phyloP scores from a whole-genome alignment of 805 yeast genomes.

The Saccharomycopsis guyanensis region DNA sequence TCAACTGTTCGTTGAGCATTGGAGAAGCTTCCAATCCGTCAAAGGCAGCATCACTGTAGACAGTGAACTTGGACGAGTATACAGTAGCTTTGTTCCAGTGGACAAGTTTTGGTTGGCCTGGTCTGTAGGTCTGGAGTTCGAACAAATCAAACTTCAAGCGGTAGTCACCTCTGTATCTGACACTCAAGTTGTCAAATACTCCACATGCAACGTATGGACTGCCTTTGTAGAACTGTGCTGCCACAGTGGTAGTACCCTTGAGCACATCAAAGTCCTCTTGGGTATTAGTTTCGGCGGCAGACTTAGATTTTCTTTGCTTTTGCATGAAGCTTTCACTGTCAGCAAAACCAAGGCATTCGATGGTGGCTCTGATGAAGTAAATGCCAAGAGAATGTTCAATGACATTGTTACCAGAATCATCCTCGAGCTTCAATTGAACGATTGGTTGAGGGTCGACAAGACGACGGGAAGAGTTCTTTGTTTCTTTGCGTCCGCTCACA shows the following conservation, averaged over 20 bases:
- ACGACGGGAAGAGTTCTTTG: slow-evolving; percentile 19
- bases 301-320: slow-evolving; percentile 19
- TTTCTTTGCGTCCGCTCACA: slow-evolving; percentile 21
- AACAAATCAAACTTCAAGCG: slow-evolving; percentile 19
- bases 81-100: slow-evolving; percentile 18
- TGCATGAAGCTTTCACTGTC: slow-evolving; percentile 14
- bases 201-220: slow-evolving; percentile 19
- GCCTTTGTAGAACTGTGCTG: slow-evolving; percentile 19
- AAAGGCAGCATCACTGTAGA: slow-evolving; percentile 20
- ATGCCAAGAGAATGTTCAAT: slow-evolving; percentile 19
- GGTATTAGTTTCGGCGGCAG: slow-evolving; percentile 2
- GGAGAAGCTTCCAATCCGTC: slow-evolving; percentile 22
- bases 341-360: slow-evolving; percentile 18
- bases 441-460: slow-evolving; percentile 22
- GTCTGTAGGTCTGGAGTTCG: slow-evolving; percentile 12
- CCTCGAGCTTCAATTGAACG: slow-evolving; percentile 15
- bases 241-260: slow-evolving; percentile 20
- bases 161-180: slow-evolving; percentile 20
- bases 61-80: slow-evolving; percentile 18
- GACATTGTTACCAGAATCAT: slow-evolving; percentile 11
- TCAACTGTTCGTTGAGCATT: slow-evolving; percentile 20
- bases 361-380: slow-evolving; percentile 19
- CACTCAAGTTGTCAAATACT: slow-evolving; percentile 20
- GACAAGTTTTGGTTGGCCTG: slow-evolving; percentile 11
- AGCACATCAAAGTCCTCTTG: slow-evolving; percentile 16